Conservation (phyloP, 257 asterid species). For the Solanum piurae region DNA sequence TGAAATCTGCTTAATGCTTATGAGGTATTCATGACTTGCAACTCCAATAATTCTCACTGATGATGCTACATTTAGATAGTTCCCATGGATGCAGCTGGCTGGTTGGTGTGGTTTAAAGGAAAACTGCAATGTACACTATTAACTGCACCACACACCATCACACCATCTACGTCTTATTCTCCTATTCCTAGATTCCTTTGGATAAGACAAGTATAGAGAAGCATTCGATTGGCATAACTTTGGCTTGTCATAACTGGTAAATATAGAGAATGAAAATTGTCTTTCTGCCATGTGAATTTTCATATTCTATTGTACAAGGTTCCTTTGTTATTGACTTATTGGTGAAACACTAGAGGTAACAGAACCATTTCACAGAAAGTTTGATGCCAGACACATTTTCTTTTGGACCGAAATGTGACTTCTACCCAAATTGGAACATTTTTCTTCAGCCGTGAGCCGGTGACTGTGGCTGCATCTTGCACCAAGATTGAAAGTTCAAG, state of each 20-base stretch:
- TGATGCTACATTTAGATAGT: too few relatives aligned
- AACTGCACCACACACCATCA: neutral
- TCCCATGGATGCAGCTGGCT: neutral
- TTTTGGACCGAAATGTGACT: neutral
- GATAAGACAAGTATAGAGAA: neutral
- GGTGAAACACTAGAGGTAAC: neutral
- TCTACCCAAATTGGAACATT: neutral
- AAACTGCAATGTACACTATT: too few relatives aligned
- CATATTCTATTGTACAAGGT: neutral
- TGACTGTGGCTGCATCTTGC: neutral
- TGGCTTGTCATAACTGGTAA: neutral
- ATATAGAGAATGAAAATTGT: neutral
- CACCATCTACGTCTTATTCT: neutral
- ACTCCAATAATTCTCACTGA: too few relatives aligned
- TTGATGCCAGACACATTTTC: neutral
- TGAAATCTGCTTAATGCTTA: too few relatives aligned
- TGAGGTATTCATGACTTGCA: too few relatives aligned
- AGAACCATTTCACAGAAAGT: neutral
- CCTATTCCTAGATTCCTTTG: neutral
- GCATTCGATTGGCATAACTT: neutral
- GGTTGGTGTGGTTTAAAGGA: neutral
- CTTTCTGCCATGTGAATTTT: neutral
- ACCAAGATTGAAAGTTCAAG: neutral
- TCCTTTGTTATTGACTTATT: neutral
- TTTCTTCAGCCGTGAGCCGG: neutral